Evolutionary conservation across 2,329 filamentous ascomycete species (phyloP), one percentile per base, ranked within the genome.

Genomic region (Diaporthe citriasiana): DNA sequence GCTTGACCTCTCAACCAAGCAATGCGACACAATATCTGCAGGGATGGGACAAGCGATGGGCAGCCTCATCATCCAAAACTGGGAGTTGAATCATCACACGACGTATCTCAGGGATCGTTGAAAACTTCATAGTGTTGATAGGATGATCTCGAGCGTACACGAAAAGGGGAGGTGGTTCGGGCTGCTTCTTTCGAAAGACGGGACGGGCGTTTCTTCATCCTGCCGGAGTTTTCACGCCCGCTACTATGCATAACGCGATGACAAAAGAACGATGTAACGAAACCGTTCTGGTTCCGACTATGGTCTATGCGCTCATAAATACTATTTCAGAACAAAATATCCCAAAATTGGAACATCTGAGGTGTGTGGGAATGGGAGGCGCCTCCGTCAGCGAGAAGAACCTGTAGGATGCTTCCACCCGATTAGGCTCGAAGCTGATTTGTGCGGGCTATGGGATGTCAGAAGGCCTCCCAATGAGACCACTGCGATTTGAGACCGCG

Each of bases 31-130:
- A 38, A 22, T 68, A 68, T 27, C 13, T 68, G 15, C 63, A 68
- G 47, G 22, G 10, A 40, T 68, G 63, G 63, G 63, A 68, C 47
- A 68, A 27, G 4, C 63, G 25, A 53, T 68, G 63, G 63, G 47
- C 33, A 27, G 40, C 4, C 33, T 68, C 63, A 8, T 53, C 45
- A 4, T 40, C 45, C 2, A 40, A 27, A 8, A 30, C 47, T 53
- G 47, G n/a, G 15, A 27, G 30, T 38, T 38, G 25, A 68, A 40
- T 19, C 0, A 5, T 22, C 30, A n/a, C 6, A 4, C 3, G 33
- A 25, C 22, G 25, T n/a, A 19, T 3, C 1, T 4, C 9, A 4
- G 22, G 3, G 6, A 19, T 19, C 12, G 12, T 38, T 50, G 42
- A 6, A n/a, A 47, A 2, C 5, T 47, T n/a, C 19, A 13, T 19